Evolutionary conservation across 495 filamentous ascomycete species (phyloP), one percentile per base, ranked within the genome.

Genomic region (Saxophila tyrrhenica): DNA sequence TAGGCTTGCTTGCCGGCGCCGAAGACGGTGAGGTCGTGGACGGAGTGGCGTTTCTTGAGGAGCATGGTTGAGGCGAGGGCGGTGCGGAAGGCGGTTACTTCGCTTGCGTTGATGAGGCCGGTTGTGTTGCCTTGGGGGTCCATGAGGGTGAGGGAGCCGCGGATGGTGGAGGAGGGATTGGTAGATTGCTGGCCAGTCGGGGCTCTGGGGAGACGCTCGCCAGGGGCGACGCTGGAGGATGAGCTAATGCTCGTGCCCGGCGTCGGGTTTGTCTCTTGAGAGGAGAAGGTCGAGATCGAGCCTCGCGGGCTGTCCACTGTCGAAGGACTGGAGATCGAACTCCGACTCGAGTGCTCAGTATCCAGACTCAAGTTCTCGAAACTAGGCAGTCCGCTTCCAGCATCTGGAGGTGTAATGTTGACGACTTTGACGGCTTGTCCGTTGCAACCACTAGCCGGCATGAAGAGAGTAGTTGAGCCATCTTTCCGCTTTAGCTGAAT

Each of bases 11-110:
- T 79, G 24, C 91, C 91, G 16, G 84, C 80, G 17, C 91, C 91
- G 64, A 96, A 96, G 51, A 94, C 82, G 29, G 67, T 94, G 89
- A 95, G 57, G 11, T 82, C 87, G 59, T 82, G 79, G 25, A 91
- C 80, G 48, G 75, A 71, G 41, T 75, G 70, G 49, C 92, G 85
- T 61, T 79, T 82, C 49, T 74, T 77, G 48, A 96, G 78, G 0
- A 94, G 74, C 64, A 87, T 79, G 20, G 83, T 77, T 1, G 87
- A 82, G 0, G 85, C 83, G 38, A 97, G 77, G 0, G 92, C 91
- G 2, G 92, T 97, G 56, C 92, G 87, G 72, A 95, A 98, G 13
- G 87, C 88, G 2, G 92, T 97, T n/a, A 97, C 64, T 54, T 89
- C 86, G 64, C 82, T 77, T 17, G 91, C 92, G 63, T 89, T 86